Evolutionary conservation across 495 filamentous ascomycete genomes (phyloP).

Genomic region (Tuber melanosporum): DNA sequence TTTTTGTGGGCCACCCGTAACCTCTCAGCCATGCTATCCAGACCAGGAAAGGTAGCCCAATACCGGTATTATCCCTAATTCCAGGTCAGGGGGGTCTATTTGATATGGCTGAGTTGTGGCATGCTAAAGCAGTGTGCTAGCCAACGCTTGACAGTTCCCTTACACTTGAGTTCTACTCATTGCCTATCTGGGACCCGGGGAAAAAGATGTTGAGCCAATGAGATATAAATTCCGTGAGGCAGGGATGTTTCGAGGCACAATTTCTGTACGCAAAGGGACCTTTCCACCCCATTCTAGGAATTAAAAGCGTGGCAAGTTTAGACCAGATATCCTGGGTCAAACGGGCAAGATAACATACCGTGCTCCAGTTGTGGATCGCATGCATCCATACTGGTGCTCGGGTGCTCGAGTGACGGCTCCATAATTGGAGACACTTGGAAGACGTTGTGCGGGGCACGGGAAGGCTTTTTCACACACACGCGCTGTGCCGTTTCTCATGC

Average conservation of each 20-base stretch:
- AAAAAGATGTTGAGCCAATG: too few species aligned
- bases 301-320: too few species aligned
- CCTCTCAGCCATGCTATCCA: neutral
- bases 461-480: neutral
- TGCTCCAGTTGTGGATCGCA: neutral
- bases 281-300: too few species aligned
- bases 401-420: neutral
- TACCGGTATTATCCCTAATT: neutral
- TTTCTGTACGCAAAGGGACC: too few species aligned
- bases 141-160: too few species aligned
- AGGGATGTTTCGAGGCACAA: too few species aligned
- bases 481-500: neutral
- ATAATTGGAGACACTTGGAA: neutral
- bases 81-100: neutral
- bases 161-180: too few species aligned
- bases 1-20: neutral
- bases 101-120: neutral
- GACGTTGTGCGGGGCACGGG: neutral
- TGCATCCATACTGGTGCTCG: neutral
- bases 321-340: too few species aligned
- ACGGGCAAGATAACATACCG: too few species aligned
- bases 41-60: neutral
- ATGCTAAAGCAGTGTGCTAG: neutral
- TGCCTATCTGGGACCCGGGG: too few species aligned
- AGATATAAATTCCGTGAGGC: too few species aligned